phyloP scores from a whole-genome alignment of 1,284 basidiomycete genomes.

The Malassezia pachydermatis region DNA sequence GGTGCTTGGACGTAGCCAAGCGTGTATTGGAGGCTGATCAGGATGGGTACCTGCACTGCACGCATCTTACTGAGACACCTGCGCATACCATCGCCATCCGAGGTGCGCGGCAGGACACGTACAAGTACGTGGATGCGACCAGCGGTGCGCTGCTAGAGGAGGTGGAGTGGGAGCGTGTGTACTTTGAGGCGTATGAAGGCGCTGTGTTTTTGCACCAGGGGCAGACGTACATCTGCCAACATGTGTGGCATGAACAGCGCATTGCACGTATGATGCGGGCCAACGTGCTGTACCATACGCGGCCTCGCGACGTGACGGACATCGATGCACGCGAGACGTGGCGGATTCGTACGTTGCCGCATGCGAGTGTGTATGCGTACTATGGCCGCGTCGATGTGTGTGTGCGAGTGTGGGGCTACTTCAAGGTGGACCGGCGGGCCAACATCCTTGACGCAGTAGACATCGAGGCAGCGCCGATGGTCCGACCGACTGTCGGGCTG shows the following conservation, averaged over 20 bases:
- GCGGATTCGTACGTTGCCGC: slow-evolving; percentile 62
- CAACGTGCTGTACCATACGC: slow-evolving; percentile 74
- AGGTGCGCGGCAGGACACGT: slow-evolving; percentile 67
- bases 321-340: slow-evolving; percentile 68
- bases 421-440: slow-evolving; percentile 45
- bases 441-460: slow-evolving; percentile 69
- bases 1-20: slow-evolving; percentile 52
- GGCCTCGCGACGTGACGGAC: slow-evolving; percentile 56
- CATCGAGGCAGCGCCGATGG: slow-evolving; percentile 67
- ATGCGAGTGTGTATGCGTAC: slow-evolving; percentile 55
- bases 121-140: slow-evolving; percentile 63
- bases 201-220: slow-evolving; percentile 50
- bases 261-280: slow-evolving; percentile 62
- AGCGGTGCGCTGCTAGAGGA: slow-evolving; percentile 63
- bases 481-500: slow-evolving; percentile 64
- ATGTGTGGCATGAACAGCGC: slow-evolving; percentile 69
- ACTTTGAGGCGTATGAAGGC: slow-evolving; percentile 64
- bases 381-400: slow-evolving; percentile 64
- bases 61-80: slow-evolving; percentile 67
- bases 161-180: slow-evolving; percentile 69
- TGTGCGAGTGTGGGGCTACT: slow-evolving; percentile 61
- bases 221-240: slow-evolving; percentile 56
- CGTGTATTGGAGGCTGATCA: slow-evolving; percentile 56
- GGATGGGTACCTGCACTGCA: slow-evolving; percentile 68
- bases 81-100: slow-evolving; percentile 60